Base-by-base conservation (phyloP, 345 rosid genomes). In the Euclidium syriacum region DNA sequence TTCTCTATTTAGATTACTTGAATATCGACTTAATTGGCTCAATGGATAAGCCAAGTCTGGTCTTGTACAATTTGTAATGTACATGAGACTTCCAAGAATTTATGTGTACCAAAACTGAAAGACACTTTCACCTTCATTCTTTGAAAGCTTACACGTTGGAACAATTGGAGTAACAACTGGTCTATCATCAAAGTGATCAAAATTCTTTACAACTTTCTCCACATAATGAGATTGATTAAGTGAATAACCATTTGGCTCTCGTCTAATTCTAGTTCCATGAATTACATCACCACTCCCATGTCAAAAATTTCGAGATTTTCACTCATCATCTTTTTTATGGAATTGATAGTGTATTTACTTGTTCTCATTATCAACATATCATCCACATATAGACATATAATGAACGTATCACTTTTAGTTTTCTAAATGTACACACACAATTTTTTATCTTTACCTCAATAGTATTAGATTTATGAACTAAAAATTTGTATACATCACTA, bases 311-410 rank as follows among this genome's bases (percentile, higher is more conserved):
- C 49, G 0, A 46, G 22, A 10, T 46, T n/a, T 0, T 25, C 33
- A 47, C 32, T 24, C 4, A 47, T 4, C 24, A 42, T 18, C 3
- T 7, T 42, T n/a, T 42, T 42, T 9, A 25, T 19, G n/a, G 25
- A 0, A 1, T 42, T 42, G 25, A 19, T 42, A 42, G 19, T 42
- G n/a, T 19, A n/a, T 42, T 34, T 53, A 34, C 43, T 52, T 30
- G 16, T 30, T 52, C 25, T 10, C 42, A 53, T 52, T 5, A 52
- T 30, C 26, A 32, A n/a, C n/a, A 53, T 52, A 30, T 52, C 27
- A 33, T 52, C 58, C 57, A 52, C 57, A 11, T 32, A 52, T 18
- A 32, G 27, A 19, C n/a, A 33, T 52, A 52, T 27, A 52, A 33
- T 50, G 38, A 50, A 15, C 18, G 18, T 52, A 33, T 19, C 41